Base-by-base conservation (phyloP, 352 stramenopile species). In the Phytophthora colocasiae region DNA sequence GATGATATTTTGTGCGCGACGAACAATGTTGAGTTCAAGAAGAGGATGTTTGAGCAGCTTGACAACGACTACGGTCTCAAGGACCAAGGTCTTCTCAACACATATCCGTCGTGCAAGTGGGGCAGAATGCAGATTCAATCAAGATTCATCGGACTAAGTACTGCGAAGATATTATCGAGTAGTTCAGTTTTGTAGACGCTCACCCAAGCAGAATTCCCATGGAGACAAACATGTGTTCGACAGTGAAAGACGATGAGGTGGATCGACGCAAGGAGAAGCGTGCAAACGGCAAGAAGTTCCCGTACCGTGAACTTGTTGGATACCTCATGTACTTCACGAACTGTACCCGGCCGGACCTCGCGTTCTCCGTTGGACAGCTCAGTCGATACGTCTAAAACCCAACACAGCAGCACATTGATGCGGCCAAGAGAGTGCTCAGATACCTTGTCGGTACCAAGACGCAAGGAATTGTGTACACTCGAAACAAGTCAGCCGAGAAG, bases 321-420 rank as follows among this genome's bases (percentile, higher is more conserved):
- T n/a, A n/a, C n/a, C n/a, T n/a, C n/a, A n/a, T n/a, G n/a, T n/a
- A n/a, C n/a, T n/a, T n/a, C n/a, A n/a, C n/a, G n/a, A n/a, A n/a
- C n/a, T n/a, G n/a, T n/a, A n/a, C n/a, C n/a, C n/a, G n/a, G n/a
- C n/a, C n/a, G n/a, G n/a, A n/a, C n/a, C n/a, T n/a, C n/a, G n/a
- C n/a, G n/a, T n/a, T n/a, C n/a, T n/a, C n/a, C n/a, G n/a, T 63
- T 6, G 45, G 45, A 6, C 36, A 63, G 9, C 24, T 63, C 1
- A 63, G 44, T 26, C 3, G 45, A 24, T 55, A 50, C 15, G 56
- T 63, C 5, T 34, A 63, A 11, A 40, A 49, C 3, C 31, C 31
- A n/a, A 53, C 54, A 0, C 29, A 54, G 14, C 54, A 53, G 22
- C 43, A 62, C 2, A 62, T 62, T 29, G 52, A n/a, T n/a, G n/a